Base-by-base conservation (phyloP, 1,139 yeast genomes). In the Wickerhamiella pararugosa region DNA sequence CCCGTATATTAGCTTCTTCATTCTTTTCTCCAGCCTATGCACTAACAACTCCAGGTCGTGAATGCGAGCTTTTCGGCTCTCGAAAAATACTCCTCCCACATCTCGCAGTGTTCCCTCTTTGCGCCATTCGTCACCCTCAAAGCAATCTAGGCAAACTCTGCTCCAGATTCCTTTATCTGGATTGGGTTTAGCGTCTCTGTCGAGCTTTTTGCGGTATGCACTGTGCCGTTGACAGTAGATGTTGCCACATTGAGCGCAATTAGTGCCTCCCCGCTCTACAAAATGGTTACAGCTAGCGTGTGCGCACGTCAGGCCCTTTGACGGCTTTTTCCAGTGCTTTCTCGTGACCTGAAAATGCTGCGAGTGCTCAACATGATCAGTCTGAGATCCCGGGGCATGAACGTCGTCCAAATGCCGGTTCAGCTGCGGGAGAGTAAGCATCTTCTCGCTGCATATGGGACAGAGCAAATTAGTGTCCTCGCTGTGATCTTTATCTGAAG, bases 341-440 rank as follows among this genome's bases (percentile, higher is more conserved):
- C 29, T 36, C 36, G 28, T 40, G 36, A 9, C 34, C 27, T 10
- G 21, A 27, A 9, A 26, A 15, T 6, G 10, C 11, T 8, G 27
- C 37, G 6, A 34, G 11, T 9, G 34, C 15, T 9, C n/a, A n/a
- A 15, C 32, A 25, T 37, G 32, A 35, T 10, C 54, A 51, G 39
- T 53, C 52, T 15, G 51, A 52, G 46, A 67, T 56, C 72, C 72
- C 67, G 8, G 63, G 6, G 29, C 59, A 57, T 83, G 95, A 4
- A 60, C 70, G 45, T 72, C 81, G 55, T 83, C 94, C 28, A 84
- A 62, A 56, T 84, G 94, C 37, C 69, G 67, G 55, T 81, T 81
- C 47, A 83, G 63, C 47, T 75, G 79, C 15, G 56, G 49, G 37
- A 81, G 60, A 8, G 72, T 67, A 6, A 72, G 60, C 79, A 79